Evolutionary conservation across 2,329 filamentous ascomycete genomes (phyloP), one percentile per base, ranked within the genome.

Genomic region (Cercospora sp.): DNA sequence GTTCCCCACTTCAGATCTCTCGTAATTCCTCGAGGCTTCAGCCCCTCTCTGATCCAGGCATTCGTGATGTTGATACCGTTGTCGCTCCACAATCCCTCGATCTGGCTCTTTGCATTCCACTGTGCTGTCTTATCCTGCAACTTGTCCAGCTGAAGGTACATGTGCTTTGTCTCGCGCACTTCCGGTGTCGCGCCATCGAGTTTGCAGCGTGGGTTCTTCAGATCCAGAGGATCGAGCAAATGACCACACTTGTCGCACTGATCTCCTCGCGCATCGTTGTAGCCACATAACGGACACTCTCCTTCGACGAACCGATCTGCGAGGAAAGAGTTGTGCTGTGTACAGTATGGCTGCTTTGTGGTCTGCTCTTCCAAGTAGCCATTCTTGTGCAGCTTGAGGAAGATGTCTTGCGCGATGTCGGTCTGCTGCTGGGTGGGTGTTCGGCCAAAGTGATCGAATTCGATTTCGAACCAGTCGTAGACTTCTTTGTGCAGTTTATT

Each of bases 401-500:
- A 98, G 73, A 98, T 94, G 71, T 92, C 88, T 81, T 98, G 95
- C 9, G 94, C 92, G 75, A 99, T 98, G 73, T 93, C 88, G 24
- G 93, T 97, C 81, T 98, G 95, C 76, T 95, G 88, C 65, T 87
- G 82, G 18, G 94, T 98, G 3, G 94, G 93, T 5, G 95, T 98
- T 68, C 94, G 90, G 70, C 94, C 95, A 78, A 98, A 99, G 80
- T 94, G 90, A 82, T 98, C 94, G 78, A 98, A 98, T 67, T 87
- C 89, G 77, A 98, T 94, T 77, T 93, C 89, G 83, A 99, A 99
- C 93, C 94, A 97, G 80, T 96, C 88, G 81, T 98, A 98, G 73
- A 97, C 91, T 60, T 91, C 92, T 75, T 93, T 89, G 82, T 97
- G 94, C 68, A 97, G 89, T 75, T 88, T 89, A 82, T 96, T 92